phyloP scores from a whole-genome alignment of 306 rosid genomes.

The Aeschynomene evenia region DNA sequence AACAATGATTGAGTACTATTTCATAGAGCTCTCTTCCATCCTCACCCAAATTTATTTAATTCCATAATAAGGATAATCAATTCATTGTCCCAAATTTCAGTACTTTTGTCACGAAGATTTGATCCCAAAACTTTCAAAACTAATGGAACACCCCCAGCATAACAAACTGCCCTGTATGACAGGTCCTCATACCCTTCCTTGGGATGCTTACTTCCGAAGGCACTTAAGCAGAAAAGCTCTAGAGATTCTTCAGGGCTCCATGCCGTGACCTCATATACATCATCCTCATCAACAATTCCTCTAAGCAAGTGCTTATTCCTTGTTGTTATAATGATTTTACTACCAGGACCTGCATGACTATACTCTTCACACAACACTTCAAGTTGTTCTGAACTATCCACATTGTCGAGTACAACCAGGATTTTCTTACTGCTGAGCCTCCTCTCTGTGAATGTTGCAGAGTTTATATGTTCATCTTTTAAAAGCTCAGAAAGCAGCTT shows the following conservation, averaged over 20 bases:
- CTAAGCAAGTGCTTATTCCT: neutral
- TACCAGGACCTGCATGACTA: neutral
- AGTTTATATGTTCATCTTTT: neutral
- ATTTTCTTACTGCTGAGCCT: neutral
- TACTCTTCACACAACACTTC: neutral
- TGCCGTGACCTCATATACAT: neutral
- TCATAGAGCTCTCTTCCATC: too few relatives aligned
- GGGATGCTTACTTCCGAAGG: neutral
- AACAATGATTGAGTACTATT: too few relatives aligned
- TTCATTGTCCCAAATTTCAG: neutral
- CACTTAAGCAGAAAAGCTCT: neutral
- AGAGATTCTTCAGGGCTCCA: neutral
- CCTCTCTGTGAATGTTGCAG: neutral
- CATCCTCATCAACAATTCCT: too few relatives aligned
- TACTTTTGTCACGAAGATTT: neutral
- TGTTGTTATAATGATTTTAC: conserved; percentile 19
- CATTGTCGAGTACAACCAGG: conserved; percentile 25
- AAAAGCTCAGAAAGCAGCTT: neutral
- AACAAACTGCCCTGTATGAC: neutral
- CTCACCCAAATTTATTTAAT: too few relatives aligned
- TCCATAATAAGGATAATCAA: neutral
- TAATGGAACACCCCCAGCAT: conserved; percentile 10
- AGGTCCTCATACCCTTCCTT: neutral
- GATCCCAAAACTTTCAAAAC: conserved; percentile 3
- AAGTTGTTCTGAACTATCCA: neutral